Conservation (phyloP, 345 rosid genomes). For the Rubroshorea leprosula region DNA sequence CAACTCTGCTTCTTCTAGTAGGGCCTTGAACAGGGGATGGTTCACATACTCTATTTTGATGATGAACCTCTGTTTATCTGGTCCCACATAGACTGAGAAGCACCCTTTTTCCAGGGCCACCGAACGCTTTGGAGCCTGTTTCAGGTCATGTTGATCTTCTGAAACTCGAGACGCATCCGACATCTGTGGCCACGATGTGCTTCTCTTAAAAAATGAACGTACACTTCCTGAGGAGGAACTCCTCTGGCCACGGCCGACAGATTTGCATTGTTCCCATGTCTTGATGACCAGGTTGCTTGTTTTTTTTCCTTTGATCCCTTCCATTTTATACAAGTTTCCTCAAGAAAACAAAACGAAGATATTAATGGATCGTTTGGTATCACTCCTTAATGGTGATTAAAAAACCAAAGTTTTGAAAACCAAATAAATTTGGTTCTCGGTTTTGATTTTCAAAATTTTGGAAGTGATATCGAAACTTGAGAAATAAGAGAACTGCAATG, state of each 20-base stretch:
- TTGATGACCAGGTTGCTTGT: background rate
- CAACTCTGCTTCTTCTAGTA: conserved; percentile 65
- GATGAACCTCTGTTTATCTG: conserved; percentile 48
- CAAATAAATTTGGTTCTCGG: no score
- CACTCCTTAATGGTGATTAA: no score
- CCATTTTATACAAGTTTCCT: background rate
- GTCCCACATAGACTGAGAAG: conserved; percentile 64
- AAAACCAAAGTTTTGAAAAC: no score
- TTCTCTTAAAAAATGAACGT: no score
- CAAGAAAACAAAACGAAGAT: background rate
- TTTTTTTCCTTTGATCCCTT: background rate
- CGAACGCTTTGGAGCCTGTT: background rate
- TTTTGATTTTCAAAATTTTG: no score
- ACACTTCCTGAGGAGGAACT: conserved; percentile 33
- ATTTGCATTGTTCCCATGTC: background rate
- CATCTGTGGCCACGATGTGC: no score
- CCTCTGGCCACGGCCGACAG: conserved; percentile 12
- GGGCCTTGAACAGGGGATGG: conserved; percentile 51
- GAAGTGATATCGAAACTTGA: no score
- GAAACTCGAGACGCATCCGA: background rate
- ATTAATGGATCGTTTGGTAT: no score
- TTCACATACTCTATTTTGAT: conserved; percentile 51
- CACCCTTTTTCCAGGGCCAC: conserved; percentile 22
- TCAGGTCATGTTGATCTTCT: background rate
- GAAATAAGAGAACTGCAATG: no score